Conservation (phyloP, 129 eudicot species). For the Artemisia argyi region DNA sequence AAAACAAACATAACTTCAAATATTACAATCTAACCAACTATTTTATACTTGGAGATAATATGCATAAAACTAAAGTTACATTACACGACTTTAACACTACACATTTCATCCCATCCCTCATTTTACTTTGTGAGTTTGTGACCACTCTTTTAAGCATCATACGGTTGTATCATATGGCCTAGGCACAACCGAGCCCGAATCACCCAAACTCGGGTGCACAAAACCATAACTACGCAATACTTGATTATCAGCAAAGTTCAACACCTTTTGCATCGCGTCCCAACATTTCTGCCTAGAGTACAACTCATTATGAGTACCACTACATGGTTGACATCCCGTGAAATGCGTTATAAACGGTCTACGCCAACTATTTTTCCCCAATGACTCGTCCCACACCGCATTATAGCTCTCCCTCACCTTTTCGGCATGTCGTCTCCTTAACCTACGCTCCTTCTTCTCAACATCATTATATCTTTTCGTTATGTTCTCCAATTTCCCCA, state of each 20-base stretch:
- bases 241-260: conserved; percentile 65
- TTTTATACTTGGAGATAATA: no score
- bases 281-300: conserved; percentile 42
- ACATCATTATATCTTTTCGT: conserved; percentile 37
- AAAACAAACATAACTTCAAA: no score
- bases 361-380: conserved; percentile 47
- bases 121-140: conserved; percentile 8
- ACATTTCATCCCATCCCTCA: neutral
- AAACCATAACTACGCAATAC: conserved; percentile 28
- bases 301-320: conserved; percentile 47
- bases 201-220: conserved; percentile 31
- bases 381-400: conserved; percentile 47
- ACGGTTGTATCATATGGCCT: no score
- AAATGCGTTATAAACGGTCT: conserved; percentile 76
- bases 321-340: conserved; percentile 70
- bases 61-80: neutral
- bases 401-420: conserved; percentile 51
- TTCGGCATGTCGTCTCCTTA: conserved; percentile 75
- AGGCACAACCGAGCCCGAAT: conserved; percentile 23
- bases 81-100: neutral
- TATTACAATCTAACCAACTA: no score
- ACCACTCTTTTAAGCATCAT: conserved; percentile 21
- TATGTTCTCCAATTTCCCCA: conserved; percentile 41
- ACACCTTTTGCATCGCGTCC: conserved; percentile 55
- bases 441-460: conserved; percentile 43